phyloP scores from a whole-genome alignment of 257 asterid species.

The Cordia subcordata region DNA sequence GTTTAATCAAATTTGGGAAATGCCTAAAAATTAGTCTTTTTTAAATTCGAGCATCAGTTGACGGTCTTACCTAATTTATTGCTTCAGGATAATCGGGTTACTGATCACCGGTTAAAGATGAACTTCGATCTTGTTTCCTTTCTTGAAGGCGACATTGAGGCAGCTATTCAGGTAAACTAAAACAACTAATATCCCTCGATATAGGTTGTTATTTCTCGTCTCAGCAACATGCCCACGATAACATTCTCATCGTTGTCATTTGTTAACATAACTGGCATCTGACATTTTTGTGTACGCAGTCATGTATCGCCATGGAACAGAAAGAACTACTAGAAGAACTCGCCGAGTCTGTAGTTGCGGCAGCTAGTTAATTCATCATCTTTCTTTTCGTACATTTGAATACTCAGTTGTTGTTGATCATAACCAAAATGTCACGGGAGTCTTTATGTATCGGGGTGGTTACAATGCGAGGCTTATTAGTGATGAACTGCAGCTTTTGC shows the following conservation, averaged over 20 bases:
- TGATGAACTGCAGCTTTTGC: too few relatives aligned
- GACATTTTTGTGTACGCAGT: conserved; percentile 45
- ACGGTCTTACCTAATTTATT: conserved; percentile 2
- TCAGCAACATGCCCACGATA: not conserved
- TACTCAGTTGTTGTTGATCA: too few relatives aligned
- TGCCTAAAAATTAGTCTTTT: not conserved
- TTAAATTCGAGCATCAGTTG: not conserved
- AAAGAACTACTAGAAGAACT: conserved; percentile 88
- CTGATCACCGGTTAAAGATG: conserved; percentile 94
- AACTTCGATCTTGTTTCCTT: conserved; percentile 83
- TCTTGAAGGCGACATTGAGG: conserved; percentile 85
- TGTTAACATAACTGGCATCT: not conserved
- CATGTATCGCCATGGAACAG: conserved; percentile 84
- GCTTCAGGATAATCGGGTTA: conserved; percentile 85
- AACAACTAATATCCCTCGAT: not conserved
- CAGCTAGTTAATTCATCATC: conserved; percentile 27
- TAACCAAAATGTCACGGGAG: too few relatives aligned
- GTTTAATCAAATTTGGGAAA: not conserved
- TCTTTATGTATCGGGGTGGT: too few relatives aligned
- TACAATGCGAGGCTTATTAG: too few relatives aligned
- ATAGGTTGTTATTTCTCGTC: not conserved
- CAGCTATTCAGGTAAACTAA: conserved; percentile 83
- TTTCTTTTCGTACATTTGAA: too few relatives aligned
- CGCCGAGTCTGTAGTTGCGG: conserved; percentile 56
- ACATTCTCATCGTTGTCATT: too few relatives aligned